Evolutionary conservation across 1,284 basidiomycete species (phyloP), one percentile per base, ranked within the genome.

Genomic region (Afroboletus lepidellus): DNA sequence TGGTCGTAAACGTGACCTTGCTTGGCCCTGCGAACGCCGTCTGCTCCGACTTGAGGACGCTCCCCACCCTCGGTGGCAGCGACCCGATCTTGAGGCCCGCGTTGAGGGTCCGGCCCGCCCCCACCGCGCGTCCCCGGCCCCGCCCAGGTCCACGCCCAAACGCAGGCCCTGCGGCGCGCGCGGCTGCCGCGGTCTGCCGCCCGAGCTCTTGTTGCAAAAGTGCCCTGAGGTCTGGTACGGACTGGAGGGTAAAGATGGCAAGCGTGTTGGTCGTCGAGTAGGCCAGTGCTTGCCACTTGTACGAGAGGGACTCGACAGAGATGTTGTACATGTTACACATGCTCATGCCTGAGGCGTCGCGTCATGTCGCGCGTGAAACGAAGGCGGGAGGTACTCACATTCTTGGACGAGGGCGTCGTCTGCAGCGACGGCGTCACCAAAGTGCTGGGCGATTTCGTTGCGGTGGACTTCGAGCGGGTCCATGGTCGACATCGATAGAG

Each of bases 311-410:
- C 21, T 83, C 74, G 24, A 83, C 76, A 23, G 72, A 61, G 32
- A 86, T 50, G 53, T 80, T 79, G 71, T 84, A 88, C 56, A 80
- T 79, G 58, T 79, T 72, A 65, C 89, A 92, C 52, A 91, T 73
- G 20, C 75, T 74, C 23, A 79, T 71, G 59, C 87, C 88, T 91
- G 51, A 33, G 36, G 41, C 2, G 34, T 23, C 20, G 37, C 2
- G 37, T 38, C 15, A 33, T 29, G 25, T 50, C 37, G 48, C 56
- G 38, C 41, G 46, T 51, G 8, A 41, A n/a, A 50, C 39, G 45
- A 43, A 23, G 32, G 16, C 29, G 37, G 42, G 43, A 56, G 41
- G 43, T 38, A 57, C 77, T 57, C 60, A 81, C 81, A 82, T 75
- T 83, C 77, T 46, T 71, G 68, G 25, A 79, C 53, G 1, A 82